Conservation (phyloP, 805 yeast genomes). For the Lipomyces starkeyi region DNA sequence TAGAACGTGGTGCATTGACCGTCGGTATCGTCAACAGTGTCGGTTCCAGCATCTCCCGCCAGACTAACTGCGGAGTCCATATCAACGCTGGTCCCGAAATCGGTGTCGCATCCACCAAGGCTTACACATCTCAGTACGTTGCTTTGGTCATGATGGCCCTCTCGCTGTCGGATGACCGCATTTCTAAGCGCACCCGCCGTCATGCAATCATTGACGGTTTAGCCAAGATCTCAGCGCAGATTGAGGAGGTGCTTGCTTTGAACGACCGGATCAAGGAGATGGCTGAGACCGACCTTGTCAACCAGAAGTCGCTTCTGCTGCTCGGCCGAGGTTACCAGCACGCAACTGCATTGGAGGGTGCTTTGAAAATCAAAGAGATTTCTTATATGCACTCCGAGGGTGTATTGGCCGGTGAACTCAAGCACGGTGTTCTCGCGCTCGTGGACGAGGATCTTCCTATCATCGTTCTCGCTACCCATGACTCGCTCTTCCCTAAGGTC, state of each 20-base stretch:
- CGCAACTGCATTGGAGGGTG: slow-evolving; percentile 98
- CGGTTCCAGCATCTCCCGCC: slow-evolving; percentile 95
- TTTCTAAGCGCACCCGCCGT: slow-evolving; percentile 78
- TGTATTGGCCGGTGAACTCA: slow-evolving; percentile 97
- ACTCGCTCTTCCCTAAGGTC: slow-evolving; percentile 93
- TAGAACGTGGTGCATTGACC: slow-evolving; percentile 95
- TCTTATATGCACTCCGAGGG: slow-evolving; percentile 99
- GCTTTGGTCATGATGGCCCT: slow-evolving; percentile 97
- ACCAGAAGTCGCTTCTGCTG: slow-evolving; percentile 84
- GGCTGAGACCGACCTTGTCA: slow-evolving; percentile 73
- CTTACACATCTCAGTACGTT: slow-evolving; percentile 97
- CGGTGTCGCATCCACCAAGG: slow-evolving; percentile 99
- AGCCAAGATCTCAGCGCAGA: slow-evolving; percentile 82
- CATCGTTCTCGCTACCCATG: slow-evolving; percentile 94
- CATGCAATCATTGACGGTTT: slow-evolving; percentile 85
- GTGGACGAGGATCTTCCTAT: slow-evolving; percentile 95
- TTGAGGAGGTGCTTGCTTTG: slow-evolving; percentile 72
- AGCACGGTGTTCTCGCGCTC: slow-evolving; percentile 96
- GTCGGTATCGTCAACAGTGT: slow-evolving; percentile 98
- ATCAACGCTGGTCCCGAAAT: slow-evolving; percentile 99
- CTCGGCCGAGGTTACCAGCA: slow-evolving; percentile 97
- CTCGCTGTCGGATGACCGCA: slow-evolving; percentile 89
- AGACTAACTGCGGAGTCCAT: slow-evolving; percentile 98
- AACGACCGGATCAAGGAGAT: slow-evolving; percentile 75
- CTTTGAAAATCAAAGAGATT: slow-evolving; percentile 95